phyloP scores from a whole-genome alignment of 1,284 basidiomycete genomes.

The Xerocomus tenax region DNA sequence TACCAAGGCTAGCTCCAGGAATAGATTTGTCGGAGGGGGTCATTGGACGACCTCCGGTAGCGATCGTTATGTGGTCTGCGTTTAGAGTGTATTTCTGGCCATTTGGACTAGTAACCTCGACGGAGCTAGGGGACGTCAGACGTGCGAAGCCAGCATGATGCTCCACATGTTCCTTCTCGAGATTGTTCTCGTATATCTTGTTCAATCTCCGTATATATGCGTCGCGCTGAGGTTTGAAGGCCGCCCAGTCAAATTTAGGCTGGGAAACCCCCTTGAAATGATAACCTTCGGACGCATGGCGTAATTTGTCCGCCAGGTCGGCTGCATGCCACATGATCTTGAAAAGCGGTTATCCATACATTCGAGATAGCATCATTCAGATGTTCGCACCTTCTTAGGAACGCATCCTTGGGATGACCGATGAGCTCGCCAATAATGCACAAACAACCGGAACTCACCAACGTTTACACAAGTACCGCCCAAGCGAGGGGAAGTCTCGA shows the following conservation, averaged over 20 bases:
- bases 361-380: constrained; percentile 11
- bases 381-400: constrained; percentile 65
- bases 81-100: constrained; percentile 59
- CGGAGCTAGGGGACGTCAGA: constrained; percentile 56
- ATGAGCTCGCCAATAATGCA: not conserved
- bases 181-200: constrained; percentile 86
- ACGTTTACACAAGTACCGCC: constrained; percentile 98
- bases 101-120: constrained; percentile 63
- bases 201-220: constrained; percentile 90
- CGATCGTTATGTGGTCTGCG: constrained; percentile 73
- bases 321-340: constrained; percentile 99
- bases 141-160: constrained; percentile 76
- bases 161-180: constrained; percentile 84
- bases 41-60: constrained; percentile 81
- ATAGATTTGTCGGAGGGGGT: constrained; percentile 75
- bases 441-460: constrained; percentile 43
- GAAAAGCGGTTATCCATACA: constrained; percentile 1
- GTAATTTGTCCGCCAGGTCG: constrained; percentile 80
- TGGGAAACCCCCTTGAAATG: constrained; percentile 56
- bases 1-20: constrained; percentile 85
- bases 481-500: constrained; percentile 70
- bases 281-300: constrained; percentile 71
- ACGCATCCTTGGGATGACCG: constrained; percentile 57
- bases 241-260: constrained; percentile 78
- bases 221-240: constrained; percentile 91